Base-by-base conservation (phyloP, 768 basidiomycete species). In the Astraeus odoratus region DNA sequence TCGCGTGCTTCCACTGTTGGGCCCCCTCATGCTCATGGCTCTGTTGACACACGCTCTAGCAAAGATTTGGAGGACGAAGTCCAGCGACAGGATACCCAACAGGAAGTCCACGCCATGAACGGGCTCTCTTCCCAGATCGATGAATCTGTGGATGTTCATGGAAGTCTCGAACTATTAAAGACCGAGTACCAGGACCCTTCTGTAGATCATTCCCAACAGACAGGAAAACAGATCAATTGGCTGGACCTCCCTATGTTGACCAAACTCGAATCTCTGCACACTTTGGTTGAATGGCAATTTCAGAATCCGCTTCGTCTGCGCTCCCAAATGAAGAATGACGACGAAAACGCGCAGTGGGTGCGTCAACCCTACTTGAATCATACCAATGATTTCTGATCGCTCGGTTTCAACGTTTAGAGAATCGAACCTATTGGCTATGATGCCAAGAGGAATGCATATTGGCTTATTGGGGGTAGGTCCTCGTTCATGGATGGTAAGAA, bases 381-480 rank as follows among this genome's bases (percentile, higher is more conserved):
- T 45, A 30, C 26, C 43, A 18, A 25, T 29, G 12, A 42, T 36
- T 30, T 39, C 39, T 46, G 24, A 47, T 46, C 9, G n/a, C 19
- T 36, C 24, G 41, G 33, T 4, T 20, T 37, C 40, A 41, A 43
- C 31, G 58, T 39, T 30, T 46, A 93, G 90, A 83, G 90, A 20
- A 79, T 85, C 44, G 86, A 90, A 55, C 89, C 90, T 8, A 77
- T 92, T 49, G 90, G 90, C 5, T 89, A 86, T 52, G 90, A 92
- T 54, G 74, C 76, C 31, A 81, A 82, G 57, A 70, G 68, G 6
- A 89, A 90, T 59, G 81, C 83, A 0, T 92, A 90, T 57, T 91
- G 88, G 88, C 63, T 90, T 19, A 86, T 93, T 51, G 89, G 90
- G 34, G 74, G 85, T 85, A 65, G 29, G 75, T 68, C 27, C 7